Base-by-base conservation (phyloP, 768 basidiomycete species). In the Boletus reticulatus region DNA sequence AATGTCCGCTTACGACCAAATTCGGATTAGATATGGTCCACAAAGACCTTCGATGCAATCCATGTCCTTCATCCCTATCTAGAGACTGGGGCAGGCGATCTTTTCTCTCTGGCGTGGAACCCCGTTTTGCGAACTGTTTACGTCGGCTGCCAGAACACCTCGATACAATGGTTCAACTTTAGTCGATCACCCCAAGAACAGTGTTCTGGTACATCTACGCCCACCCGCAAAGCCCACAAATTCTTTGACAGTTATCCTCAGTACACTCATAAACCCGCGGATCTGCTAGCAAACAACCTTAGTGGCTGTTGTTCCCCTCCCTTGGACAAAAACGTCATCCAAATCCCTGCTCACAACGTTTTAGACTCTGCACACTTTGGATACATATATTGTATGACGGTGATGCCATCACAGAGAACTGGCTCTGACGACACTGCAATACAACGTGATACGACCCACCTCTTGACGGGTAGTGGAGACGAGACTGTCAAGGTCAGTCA, bases 171-270 rank as follows among this genome's bases (percentile, higher is more conserved):
- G 92, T 84, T 87, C 67, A 75, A 81, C 62, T 91, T 94, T 67
- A 50, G 56, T 49, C 56, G 56, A 20, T 37, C 29, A 7, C 8
- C 46, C 2, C 55, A 53, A 41, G 65, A 58, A 43, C 60, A 53
- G 53, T 34, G n/a, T 41, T 69, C 72, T 45, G 74, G 73, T 39
- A 63, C 69, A 36, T 68, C 70, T n/a, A 73, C 75, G 0, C 75
- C 73, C 7, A 58, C 69, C 27, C 80, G 78, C 57, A 83, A 82
- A 61, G 84, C 80, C 34, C 93, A 95, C 77, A 91, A 90, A 59
- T 97, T 97, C 74, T 97, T 97, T 66, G 92, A 94, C 66, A 91
- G 88, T 62, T 90, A 93, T 59, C 92, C 92, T 1, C 83, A 84
- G 53, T 84, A 84, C 53, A 82, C 84, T 42, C 80, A 84, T 41